Base-by-base conservation (phyloP, 176 grass and related monocot species). In the Coix lacrymajobi region DNA sequence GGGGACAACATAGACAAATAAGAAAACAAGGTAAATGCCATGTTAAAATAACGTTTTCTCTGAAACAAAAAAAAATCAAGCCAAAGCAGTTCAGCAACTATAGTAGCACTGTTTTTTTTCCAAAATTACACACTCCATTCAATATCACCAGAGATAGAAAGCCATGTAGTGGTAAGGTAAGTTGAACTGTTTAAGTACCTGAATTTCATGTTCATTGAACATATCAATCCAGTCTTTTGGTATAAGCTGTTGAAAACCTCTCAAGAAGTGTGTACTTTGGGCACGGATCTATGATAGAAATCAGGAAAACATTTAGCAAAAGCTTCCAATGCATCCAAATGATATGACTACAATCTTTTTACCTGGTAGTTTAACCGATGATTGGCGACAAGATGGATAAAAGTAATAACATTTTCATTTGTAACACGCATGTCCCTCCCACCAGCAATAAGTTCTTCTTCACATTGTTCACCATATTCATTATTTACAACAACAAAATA, bases 181-280 rank as follows among this genome's bases (percentile, higher is more conserved):
- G 57, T 48, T 73, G 29, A 65, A 19, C 4, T 17, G 16, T 71
- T 20, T 11, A 56, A n/a, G 65, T 88, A 99, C 96, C 93, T 99
- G 96, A 92, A 99, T 86, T 89, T 99, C 96, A 88, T 99, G 91
- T 88, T 99, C 96, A 83, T 85, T 96, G 82, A 99, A 99, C 91
- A 99, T 92, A 78, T 99, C 87, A 14, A 96, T 96, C 96, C 96
- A 99, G 46, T 99, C 93, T 68, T 95, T 99, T 70, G 89, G 83
- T 85, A 99, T 90, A 73, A 99, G 93, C 74, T 96, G 89, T 87
- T 93, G 93, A 86, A 99, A 99, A 78, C 96, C 93, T 88, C 91
- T 86, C 80, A 99, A 87, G 71, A 99, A 99, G 86, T 96, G 89
- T 74, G 33, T 90, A 82, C 96, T 95, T 88, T 99, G 96, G 75